These are phyloP conservation scores for Lagenidium sp. DNA, from an alignment of 352 stramenopile genomes.

Conservation along the genomic window DNA sequence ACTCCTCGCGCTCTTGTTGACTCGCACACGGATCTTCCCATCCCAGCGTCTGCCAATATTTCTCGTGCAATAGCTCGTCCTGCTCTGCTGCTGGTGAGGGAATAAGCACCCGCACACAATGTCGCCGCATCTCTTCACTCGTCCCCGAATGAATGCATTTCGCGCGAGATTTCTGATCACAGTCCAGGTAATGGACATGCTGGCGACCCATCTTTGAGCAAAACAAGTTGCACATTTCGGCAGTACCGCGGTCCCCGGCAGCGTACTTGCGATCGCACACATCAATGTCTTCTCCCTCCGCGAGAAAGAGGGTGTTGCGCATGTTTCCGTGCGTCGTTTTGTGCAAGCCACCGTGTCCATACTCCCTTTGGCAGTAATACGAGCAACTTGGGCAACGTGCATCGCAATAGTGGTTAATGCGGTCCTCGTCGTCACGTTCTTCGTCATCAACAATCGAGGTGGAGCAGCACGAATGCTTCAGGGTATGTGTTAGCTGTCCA, in stretches of 20 bases:
- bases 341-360: conserved; percentile 39
- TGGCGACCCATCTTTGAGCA: conserved; percentile 71
- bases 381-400: conserved; percentile 60
- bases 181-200: conserved; percentile 71
- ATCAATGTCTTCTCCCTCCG: conserved; percentile 48
- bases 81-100: conserved; percentile 38
- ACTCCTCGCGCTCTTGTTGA: conserved; percentile 40
- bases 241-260: conserved; percentile 45
- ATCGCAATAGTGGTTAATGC: conserved; percentile 56
- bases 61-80: conserved; percentile 66
- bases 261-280: conserved; percentile 66
- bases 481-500: conserved; percentile 33
- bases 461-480: conserved; percentile 34
- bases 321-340: conserved; percentile 75
- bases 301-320: conserved; percentile 65
- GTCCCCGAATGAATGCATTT: conserved; percentile 44
- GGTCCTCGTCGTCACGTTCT: neutral
- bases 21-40: conserved; percentile 69
- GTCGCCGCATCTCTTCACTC: conserved; percentile 43
- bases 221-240: conserved; percentile 78
- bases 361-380: conserved; percentile 67
- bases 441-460: conserved; percentile 7
- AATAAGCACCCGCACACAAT: conserved; percentile 46
- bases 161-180: conserved; percentile 22
- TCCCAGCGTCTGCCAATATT: conserved; percentile 67